Evolutionary conservation across 2,329 filamentous ascomycete species (phyloP), one percentile per base, ranked within the genome.

Genomic region (Colletotrichum noveboracense): DNA sequence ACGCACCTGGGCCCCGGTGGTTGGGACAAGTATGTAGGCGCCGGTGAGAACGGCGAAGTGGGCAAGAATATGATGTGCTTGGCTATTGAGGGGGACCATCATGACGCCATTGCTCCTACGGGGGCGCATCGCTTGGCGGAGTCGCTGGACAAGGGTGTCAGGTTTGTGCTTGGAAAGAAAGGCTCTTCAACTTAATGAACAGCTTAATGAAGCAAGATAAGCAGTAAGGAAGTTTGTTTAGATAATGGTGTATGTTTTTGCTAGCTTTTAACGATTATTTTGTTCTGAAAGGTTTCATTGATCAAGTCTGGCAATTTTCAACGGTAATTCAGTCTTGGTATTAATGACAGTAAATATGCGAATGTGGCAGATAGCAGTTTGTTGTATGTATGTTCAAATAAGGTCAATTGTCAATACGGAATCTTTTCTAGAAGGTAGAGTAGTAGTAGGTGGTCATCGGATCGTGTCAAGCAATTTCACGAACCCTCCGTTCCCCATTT

Each of bases 31-130:
- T 68, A 58, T 4, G 52, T 58, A 9, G 66, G 66, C 26, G 64
- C 64, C 26, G 64, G 64, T 12, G 4, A 48, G 26, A 4, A 48
- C 26, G 36, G 36, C 18, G 38, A 66, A 2, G 0, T n/a, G 18
- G 64, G 38, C 64, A 52, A 32, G 64, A 66, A 52, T 30, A n/a
- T 66, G 5, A 8, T 66, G 36, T 66, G 26, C 64, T 21, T 66
- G 64, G 36, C 36, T n/a, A 6, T 66, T 16, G 64, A 66, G n/a
- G 64, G 36, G 8, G 64, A 66, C 14, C 64, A 66, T 16, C 64
- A 66, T 21, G 64, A 66, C 10, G 64, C 64, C 52, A 30, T 66
- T 26, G 18, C 18, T 0, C 64, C 64, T 28, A 24, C 18, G 26
- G 24, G 21, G 16, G 64, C 64, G 26, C 24, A 36, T 52, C 64